Percentiles rank a stretch among this genome's conserved stretches.
Conservation (phyloP, 176 grass and related monocot genomes). For the Miscanthus lutarioriparius region DNA sequence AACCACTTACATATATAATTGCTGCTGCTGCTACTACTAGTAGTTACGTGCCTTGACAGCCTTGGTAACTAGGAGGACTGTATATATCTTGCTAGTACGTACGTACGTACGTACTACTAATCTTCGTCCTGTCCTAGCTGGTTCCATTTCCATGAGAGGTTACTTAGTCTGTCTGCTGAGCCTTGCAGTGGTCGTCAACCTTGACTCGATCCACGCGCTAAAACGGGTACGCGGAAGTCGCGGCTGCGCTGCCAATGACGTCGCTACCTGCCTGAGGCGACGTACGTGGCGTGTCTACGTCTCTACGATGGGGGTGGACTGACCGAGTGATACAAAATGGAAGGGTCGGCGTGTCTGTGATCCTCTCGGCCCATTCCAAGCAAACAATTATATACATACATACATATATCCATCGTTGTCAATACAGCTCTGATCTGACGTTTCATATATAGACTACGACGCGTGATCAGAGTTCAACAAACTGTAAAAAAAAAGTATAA, state of each 20-base stretch:
- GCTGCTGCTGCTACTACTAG: neutral
- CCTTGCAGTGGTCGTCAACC: neutral
- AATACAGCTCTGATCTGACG: too few relatives aligned
- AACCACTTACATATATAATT: neutral
- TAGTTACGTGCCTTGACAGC: neutral
- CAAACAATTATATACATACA: too few relatives aligned
- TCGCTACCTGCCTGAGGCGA: neutral
- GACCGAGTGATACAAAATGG: neutral
- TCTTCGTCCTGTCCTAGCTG: neutral
- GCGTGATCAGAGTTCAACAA: too few relatives aligned
- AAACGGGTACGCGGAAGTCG: neutral
- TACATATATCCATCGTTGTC: too few relatives aligned
- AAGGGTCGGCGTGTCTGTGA: too few relatives aligned
- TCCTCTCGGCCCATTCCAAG: too few relatives aligned
- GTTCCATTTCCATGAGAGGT: too few relatives aligned
- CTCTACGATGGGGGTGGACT: neutral
- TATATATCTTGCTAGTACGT: neutral
- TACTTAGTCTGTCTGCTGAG: too few relatives aligned
- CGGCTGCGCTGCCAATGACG: neutral
- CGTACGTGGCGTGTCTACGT: neutral
- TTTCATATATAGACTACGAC: too few relatives aligned
- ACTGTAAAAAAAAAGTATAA: too few relatives aligned
- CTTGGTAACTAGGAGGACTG: neutral
- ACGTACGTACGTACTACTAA: neutral
- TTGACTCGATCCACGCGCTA: conserved; percentile 3